Base-by-base conservation (phyloP, 306 rosid species). In the Leucaena leucocephala region DNA sequence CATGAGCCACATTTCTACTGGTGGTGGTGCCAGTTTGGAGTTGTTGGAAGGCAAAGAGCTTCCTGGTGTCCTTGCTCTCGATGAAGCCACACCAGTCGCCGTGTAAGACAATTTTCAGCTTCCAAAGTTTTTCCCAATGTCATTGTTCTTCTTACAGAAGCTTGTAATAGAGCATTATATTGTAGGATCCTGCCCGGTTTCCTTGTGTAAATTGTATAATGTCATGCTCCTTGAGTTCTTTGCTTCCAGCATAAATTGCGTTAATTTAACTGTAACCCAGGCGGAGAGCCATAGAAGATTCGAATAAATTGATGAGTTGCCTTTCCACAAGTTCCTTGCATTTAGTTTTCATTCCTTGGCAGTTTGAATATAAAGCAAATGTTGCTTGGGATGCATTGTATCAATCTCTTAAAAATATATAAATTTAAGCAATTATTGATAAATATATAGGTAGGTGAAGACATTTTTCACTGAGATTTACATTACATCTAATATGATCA, bases 1-100 rank as follows among this genome's bases (percentile, higher is more conserved):
- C 84, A 96, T 96, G 99, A 96, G 99, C 88, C 99, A 96, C 93
- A 96, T 96, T 49, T 96, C 99, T 40, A 96, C 99, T 0, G 99
- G 99, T 35, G 99, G 99, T 74, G 99, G 99, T 85, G 99, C 99
- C 43, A 96, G 99, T 84, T 89, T 96, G 90, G 99, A 96, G 90
- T 62, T 96, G 82, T 82, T 96, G 94, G 99, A 96, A 89, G 99
- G 99, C 87, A 96, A 96, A 87, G 85, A 89, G 82, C 99, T 96
- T 76, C 99, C 99, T 0, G 99, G 99, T 61, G 99, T 96, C 59
- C 94, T 89, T n/a, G 99, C 99, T 57, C 99, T 96, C 0, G 92
- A 96, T 1, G 98, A 96, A 75, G 99, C 99, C 78, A 70, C 46
- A 49, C 96, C 94, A 2, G 96, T 89, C 3, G 76, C 90, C 0